Evolutionary conservation across 73 alveolate genomes (phyloP), one percentile per base, ranked within the genome.

Genomic region (Urostyla sp.): DNA sequence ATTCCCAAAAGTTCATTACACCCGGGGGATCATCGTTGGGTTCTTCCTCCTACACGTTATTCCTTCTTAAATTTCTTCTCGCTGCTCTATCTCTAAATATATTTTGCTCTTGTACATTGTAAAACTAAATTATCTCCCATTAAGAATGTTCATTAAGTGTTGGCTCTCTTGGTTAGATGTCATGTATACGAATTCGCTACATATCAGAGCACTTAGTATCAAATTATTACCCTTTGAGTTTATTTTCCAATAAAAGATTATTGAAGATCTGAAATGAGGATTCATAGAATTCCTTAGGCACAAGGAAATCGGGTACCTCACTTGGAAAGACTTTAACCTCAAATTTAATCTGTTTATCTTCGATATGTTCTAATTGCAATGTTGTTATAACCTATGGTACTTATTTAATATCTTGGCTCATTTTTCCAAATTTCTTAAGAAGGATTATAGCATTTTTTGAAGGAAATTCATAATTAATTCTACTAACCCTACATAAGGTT

Each of bases 1-100:
- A 15, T 32, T 73, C 85, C 85, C 85, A 73, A 45, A 73, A 73
- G 37, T 73, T 73, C 15, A 73, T 73, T 11, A 13, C 11, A 8
- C 34, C 67, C 8, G 53, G 18, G 10, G 67, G 74, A 16, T 73
- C 85, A 13, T 26, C 49, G 21, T 73, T n/a, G n/a, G n/a, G n/a
- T n/a, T n/a, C n/a, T n/a, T n/a, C n/a, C n/a, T n/a, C n/a, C n/a
- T n/a, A n/a, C n/a, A n/a, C 61, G 28, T 21, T 4, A 16, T 11
- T 23, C 5, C 10, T 8, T 69, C 69, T 69, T 31, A 52, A 46
- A 50, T 46, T 36, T 23, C 67, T 55, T 44, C 84, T 44, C 32
- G 66, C 48, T 6, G 66, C 83, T 69, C 83, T 69, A 6, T 69
- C 69, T 69, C 72, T 69, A 0, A 24, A n/a, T 16, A 31, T 24